A percentile compares a stretch with the other conserved stretches of the same genome.
Conservation (phyloP, 1,284 basidiomycete genomes). For the Ganoderma lingzhi region DNA sequence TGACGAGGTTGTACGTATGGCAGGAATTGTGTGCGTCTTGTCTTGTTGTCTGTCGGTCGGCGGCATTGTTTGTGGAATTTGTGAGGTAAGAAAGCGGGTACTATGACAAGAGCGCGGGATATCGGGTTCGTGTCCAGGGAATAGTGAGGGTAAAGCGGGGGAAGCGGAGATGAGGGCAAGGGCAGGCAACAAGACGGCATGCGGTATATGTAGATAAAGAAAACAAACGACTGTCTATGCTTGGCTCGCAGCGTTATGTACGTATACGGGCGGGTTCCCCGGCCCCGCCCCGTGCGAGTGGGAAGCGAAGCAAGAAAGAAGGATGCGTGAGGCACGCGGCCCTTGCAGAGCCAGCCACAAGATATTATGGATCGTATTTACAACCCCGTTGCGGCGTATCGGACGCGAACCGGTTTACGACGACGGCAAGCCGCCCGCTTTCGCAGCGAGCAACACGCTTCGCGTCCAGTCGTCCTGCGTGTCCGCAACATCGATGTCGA, state of each 20-base stretch:
- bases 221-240: conserved; percentile 27
- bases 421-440: conserved; percentile 35
- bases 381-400: conserved; percentile 12
- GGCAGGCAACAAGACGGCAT: conserved; percentile 27
- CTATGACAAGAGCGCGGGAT: neutral
- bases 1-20: neutral
- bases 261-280: conserved; percentile 13
- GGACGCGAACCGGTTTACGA: conserved; percentile 5
- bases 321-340: conserved; percentile 16
- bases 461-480: conserved; percentile 62
- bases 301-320: conserved; percentile 19
- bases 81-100: neutral
- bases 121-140: neutral
- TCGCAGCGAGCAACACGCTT: conserved; percentile 64
- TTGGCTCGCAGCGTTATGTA: conserved; percentile 11
- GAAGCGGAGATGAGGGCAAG: conserved; percentile 4
- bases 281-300: conserved; percentile 15
- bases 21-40: neutral
- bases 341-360: conserved; percentile 31
- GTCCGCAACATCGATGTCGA: conserved; percentile 44
- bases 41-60: neutral
- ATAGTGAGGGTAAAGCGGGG: conserved; percentile 9
- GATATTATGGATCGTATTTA: conserved; percentile 11
- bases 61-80: neutral
- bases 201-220: conserved; percentile 16